These are phyloP conservation scores for Monilinia aucupariae DNA, from an alignment of 2,329 filamentous ascomycete species.

Conservation along the genomic window DNA sequence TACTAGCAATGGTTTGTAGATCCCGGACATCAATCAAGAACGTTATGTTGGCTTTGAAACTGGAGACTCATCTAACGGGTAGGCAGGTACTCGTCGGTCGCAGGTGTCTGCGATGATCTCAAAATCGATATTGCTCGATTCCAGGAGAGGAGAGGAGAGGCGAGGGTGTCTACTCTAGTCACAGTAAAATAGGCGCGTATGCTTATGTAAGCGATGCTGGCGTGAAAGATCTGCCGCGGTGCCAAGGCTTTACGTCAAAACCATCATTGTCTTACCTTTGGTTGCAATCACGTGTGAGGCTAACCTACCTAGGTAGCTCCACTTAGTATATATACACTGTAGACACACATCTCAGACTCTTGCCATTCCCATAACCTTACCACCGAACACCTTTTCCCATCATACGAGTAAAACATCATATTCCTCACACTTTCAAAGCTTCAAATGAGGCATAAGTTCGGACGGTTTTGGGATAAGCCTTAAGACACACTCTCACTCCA, in stretches of 20 bases:
- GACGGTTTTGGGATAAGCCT: not conserved
- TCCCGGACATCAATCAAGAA: too few relatives aligned
- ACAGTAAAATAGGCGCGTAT: too few relatives aligned
- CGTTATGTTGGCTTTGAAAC: not conserved
- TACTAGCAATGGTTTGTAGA: not conserved
- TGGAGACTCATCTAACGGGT: not conserved
- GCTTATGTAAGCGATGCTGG: not conserved
- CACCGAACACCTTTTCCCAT: not conserved
- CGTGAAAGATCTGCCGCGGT: not conserved
- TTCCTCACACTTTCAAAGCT: not conserved
- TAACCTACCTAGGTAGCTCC: too few relatives aligned
- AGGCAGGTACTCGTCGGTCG: too few relatives aligned
- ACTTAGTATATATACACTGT: too few relatives aligned
- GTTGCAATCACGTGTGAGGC: too few relatives aligned
- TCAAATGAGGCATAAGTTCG: not conserved
- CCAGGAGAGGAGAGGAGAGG: too few relatives aligned
- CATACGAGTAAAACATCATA: not conserved
- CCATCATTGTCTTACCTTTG: constrained; percentile 3
- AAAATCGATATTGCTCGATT: not conserved
- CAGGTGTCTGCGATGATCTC: not conserved
- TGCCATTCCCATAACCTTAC: too few relatives aligned
- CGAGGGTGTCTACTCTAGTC: too few relatives aligned
- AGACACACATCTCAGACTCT: too few relatives aligned
- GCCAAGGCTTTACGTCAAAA: not conserved
- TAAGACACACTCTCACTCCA: too few relatives aligned